Conservation (phyloP, 2,329 filamentous ascomycete species). For the Neurospora crassa region DNA sequence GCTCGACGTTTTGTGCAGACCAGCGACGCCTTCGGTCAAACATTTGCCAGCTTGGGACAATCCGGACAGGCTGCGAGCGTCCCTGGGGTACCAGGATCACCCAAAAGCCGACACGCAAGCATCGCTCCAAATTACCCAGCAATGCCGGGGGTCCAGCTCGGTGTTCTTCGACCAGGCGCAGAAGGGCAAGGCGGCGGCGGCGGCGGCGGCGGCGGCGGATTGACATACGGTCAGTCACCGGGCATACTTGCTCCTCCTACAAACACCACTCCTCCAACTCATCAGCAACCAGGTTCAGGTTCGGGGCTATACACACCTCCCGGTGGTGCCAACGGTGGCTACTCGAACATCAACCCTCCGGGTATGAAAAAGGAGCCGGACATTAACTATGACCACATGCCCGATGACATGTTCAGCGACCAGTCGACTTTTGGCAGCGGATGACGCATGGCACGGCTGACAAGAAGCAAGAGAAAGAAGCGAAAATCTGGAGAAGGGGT, state of each 20-base stretch:
- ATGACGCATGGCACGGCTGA: background rate
- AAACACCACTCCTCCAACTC: background rate
- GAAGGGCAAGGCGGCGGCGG: constrained; percentile 14
- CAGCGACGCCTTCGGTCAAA: constrained; percentile 11
- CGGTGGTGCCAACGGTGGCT: constrained; percentile 7
- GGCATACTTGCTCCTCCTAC: background rate
- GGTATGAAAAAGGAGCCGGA: constrained; percentile 13
- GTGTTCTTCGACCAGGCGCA: constrained; percentile 4
- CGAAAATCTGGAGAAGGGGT: constrained; percentile 1
- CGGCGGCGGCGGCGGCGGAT: constrained; percentile 5
- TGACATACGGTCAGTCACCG: constrained; percentile 14
- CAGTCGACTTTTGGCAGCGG: constrained; percentile 6
- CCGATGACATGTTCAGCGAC: constrained; percentile 24
- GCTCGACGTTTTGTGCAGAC: constrained; percentile 36
- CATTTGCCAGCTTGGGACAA: constrained; percentile 6
- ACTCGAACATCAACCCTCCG: constrained; percentile 12
- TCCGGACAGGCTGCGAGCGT: background rate
- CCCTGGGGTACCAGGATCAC: constrained; percentile 2
- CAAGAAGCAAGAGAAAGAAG: background rate
- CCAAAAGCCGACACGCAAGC: constrained; percentile 14
- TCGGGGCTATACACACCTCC: constrained; percentile 15
- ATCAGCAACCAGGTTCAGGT: constrained; percentile 1
- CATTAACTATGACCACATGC: constrained; percentile 29
- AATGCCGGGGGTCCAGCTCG: constrained; percentile 9
- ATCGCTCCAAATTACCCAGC: constrained; percentile 13